Percentiles rank a stretch among this genome's conserved stretches.
Evolutionary conservation across 129 eudicot genomes (phyloP).

Genomic region (Solidago caesia): DNA sequence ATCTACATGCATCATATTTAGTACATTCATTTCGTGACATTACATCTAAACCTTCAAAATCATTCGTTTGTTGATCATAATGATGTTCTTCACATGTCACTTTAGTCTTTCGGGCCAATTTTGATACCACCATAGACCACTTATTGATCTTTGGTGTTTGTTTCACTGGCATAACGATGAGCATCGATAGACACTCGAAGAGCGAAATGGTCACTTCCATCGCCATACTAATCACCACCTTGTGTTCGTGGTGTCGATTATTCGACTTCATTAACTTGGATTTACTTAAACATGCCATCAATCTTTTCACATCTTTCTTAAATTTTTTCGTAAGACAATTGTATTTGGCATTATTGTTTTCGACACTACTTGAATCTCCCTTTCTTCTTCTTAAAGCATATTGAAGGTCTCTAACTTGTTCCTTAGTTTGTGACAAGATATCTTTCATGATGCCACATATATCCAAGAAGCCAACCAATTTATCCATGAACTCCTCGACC

Average conservation of each 20-base stretch:
- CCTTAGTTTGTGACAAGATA: constrained; percentile 27
- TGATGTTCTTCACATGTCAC: constrained; percentile 28
- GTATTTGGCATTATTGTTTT: constrained; percentile 19
- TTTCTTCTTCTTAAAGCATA: constrained; percentile 34
- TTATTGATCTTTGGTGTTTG: constrained; percentile 22
- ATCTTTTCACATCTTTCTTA: constrained; percentile 31
- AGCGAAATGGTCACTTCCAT: constrained; percentile 26
- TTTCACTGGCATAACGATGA: constrained; percentile 21
- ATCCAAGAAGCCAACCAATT: constrained; percentile 36
- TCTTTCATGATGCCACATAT: constrained; percentile 36
- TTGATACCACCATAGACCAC: constrained; percentile 34
- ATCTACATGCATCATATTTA: background rate
- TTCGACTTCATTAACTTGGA: constrained; percentile 15
- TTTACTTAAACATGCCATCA: constrained; percentile 26
- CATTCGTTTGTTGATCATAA: background rate
- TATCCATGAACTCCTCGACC: constrained; percentile 32
- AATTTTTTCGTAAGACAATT: constrained; percentile 27
- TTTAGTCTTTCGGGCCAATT: constrained; percentile 31
- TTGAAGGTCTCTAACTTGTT: constrained; percentile 26
- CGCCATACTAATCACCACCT: constrained; percentile 26
- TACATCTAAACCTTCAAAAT: background rate
- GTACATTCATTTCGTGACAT: background rate
- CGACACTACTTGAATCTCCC: constrained; percentile 20
- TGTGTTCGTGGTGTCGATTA: constrained; percentile 11
- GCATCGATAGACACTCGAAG: constrained; percentile 31